These are phyloP conservation scores for Trichophyton mentagrophytes DNA, from an alignment of 2,329 filamentous ascomycete genomes.

Conservation along the genomic window DNA sequence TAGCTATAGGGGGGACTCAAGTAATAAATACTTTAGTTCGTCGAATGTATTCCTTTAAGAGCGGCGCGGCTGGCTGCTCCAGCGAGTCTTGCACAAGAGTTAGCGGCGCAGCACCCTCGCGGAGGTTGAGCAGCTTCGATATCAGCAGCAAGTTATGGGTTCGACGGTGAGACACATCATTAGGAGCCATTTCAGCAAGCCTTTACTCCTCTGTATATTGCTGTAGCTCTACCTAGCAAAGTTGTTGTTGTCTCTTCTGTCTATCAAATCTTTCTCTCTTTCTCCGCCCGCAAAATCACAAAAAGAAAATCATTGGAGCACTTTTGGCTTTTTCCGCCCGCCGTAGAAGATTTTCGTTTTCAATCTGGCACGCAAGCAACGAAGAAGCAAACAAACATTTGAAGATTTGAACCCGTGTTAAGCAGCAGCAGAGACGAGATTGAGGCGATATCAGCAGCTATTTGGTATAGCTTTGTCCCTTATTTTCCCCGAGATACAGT, in stretches of 20 bases:
- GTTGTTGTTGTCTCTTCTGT: neutral
- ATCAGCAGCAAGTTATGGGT: conserved; percentile 77
- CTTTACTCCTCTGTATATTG: neutral
- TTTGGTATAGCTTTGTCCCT: neutral
- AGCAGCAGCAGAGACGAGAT: neutral
- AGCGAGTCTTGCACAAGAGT: conserved; percentile 75
- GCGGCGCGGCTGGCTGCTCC: conserved; percentile 61
- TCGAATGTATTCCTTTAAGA: conserved; percentile 60
- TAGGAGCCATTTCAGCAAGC: conserved; percentile 23
- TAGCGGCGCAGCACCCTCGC: conserved; percentile 71
- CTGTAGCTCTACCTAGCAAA: neutral
- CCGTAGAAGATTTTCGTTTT: neutral
- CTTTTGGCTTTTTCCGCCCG: neutral
- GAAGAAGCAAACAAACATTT: neutral
- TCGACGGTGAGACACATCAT: conserved; percentile 48
- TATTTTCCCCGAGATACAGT: neutral
- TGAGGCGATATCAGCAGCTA: neutral
- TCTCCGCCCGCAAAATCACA: neutral
- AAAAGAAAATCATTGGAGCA: neutral
- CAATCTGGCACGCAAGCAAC: neutral
- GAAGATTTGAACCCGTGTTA: neutral
- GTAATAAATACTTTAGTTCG: conserved; percentile 51
- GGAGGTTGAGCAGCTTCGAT: conserved; percentile 64
- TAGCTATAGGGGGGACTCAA: neutral
- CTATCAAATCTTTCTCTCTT: neutral